Conservation (phyloP, 805 yeast genomes). For the Metschnikowia lachancei region DNA sequence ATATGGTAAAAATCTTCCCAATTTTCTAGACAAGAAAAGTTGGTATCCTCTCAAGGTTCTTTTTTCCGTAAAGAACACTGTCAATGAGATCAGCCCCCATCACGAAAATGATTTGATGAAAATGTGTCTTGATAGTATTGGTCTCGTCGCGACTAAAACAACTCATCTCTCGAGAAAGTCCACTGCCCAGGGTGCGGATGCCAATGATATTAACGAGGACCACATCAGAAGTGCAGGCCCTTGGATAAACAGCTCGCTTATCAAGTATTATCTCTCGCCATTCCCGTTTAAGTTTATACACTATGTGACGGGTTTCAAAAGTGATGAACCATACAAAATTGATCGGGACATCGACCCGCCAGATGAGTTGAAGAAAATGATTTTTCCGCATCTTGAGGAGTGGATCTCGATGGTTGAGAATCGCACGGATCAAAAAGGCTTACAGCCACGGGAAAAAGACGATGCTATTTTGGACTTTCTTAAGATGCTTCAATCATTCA, state of each 20-base stretch:
- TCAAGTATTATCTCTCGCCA: not conserved
- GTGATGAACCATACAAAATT: not conserved
- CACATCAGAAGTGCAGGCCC: conserved; percentile 6
- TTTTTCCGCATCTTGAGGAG: conserved; percentile 9
- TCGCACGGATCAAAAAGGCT: not conserved
- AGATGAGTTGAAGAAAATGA: not conserved
- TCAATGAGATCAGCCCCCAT: not conserved
- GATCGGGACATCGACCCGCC: conserved; percentile 8
- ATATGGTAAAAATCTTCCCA: not conserved
- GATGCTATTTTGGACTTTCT: not conserved
- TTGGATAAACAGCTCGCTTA: not conserved
- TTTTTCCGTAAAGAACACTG: not conserved
- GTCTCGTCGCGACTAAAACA: not conserved
- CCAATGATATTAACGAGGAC: not conserved
- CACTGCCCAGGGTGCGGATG: conserved; percentile 1
- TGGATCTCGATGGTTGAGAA: not conserved
- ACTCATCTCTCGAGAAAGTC: not conserved
- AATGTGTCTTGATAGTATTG: not conserved
- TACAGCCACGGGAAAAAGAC: not conserved
- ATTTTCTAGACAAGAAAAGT: not conserved
- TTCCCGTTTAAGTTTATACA: conserved; percentile 2
- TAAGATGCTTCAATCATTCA: conserved; percentile 3
- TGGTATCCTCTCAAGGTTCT: conserved; percentile 4
- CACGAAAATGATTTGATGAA: not conserved
- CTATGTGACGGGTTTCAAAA: conserved; percentile 2